Conservation (phyloP, 208 protist genomes). For the Trypanosoma cruzi region DNA sequence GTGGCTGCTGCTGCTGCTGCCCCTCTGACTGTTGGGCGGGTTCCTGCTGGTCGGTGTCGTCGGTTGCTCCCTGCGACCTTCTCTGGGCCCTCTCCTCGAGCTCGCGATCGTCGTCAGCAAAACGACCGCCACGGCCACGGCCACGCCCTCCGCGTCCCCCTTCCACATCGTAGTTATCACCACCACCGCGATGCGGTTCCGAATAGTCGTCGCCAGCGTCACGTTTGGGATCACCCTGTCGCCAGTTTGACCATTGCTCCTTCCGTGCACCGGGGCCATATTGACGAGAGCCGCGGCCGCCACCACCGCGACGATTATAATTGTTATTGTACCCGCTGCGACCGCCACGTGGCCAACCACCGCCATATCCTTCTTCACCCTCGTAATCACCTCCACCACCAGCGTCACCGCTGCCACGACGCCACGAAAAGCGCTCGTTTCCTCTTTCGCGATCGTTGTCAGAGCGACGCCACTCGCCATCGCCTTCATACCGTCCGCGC, state of each 20-base stretch:
- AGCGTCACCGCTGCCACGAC: neutral
- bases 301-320: slow-evolving; percentile 27
- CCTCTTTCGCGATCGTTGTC: neutral
- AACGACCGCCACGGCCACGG: neutral
- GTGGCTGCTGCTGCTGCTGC: too few species aligned
- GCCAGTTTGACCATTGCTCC: neutral
- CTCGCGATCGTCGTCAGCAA: neutral
- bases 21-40: too few species aligned
- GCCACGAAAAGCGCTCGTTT: neutral
- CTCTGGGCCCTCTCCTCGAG: too few species aligned
- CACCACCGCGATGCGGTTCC: neutral
- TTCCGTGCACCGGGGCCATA: neutral
- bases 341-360: slow-evolving; percentile 20
- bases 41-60: too few species aligned
- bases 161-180: slow-evolving; percentile 21
- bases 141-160: slow-evolving; percentile 15
- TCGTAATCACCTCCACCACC: neutral
- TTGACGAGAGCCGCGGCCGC: slow-evolving; percentile 18
- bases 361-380: slow-evolving; percentile 9
- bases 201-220: neutral
- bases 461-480: slow-evolving; percentile 2
- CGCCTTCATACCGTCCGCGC: slow-evolving; percentile 20
- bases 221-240: too few species aligned
- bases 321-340: slow-evolving; percentile 30
- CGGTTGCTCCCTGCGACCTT: too few species aligned